Base-by-base conservation (phyloP, 352 stramenopile species). In the Achlya hypogyna region DNA sequence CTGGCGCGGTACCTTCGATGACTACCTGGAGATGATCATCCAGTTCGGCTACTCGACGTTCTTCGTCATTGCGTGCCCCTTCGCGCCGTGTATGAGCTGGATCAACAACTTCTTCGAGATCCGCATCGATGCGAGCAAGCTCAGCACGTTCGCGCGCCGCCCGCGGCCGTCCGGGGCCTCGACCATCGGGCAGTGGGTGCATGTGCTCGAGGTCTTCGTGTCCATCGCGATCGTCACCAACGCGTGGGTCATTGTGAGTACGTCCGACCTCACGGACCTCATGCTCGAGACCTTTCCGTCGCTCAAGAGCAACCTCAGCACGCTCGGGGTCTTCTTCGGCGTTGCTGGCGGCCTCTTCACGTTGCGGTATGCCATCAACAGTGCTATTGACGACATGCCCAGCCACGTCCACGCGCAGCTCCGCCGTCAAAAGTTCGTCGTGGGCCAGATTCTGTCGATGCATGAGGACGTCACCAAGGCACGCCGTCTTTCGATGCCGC, bases 161-260 rank as follows among this genome's bases (percentile, higher is more conserved):
- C 84, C 88, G 27, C 84, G 86, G 16, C 86, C 89, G 22, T 74
- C 77, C 40, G 85, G 83, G 35, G 84, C 93, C n/a, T 76, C 89
- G 56, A 81, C 86, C 72, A 96, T 98, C 72, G 92, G 93, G 60
- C 92, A 95, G 68, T 98, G 93, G 93, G 96, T 94, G 67, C 72
- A 83, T 31, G 82, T 97, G 53, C 72, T 98, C 42, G 79, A 96
- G 67, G 75, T 78, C 25, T 93, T 98, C 34, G 83, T 92, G 35
- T 93, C 86, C 66, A 86, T 95, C 64, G 90, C 88, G n/a, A 91
- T 97, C 38, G 86, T 95, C 65, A 97, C 93, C 0, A 98, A 98
- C 72, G 88, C 80, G 60, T 83, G 89, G 20, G 81, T 98, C 9
- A 89, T 98, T 71, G 88, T 96, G 60, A 98, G 97, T 74, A 97